Percentiles rank a stretch among this genome's conserved stretches.
Conservation (phyloP, 108 stramenopile species). For the Mediolabrus comicus region DNA sequence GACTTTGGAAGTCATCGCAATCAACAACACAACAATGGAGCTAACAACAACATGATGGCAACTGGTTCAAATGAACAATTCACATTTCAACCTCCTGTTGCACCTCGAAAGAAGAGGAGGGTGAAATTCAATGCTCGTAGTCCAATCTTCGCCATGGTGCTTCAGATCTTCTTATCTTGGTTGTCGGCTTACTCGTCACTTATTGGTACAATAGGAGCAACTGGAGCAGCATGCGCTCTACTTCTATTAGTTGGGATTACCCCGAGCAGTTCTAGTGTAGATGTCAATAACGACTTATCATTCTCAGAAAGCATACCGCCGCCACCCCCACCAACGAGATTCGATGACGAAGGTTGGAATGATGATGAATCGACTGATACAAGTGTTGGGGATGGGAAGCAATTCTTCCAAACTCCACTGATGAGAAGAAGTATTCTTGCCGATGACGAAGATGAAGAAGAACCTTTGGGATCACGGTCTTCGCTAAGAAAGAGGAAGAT, state of each 20-base stretch:
- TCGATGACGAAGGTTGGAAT: slow-evolving; percentile 9
- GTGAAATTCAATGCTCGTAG: slow-evolving; percentile 8
- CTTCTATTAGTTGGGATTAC: slow-evolving; percentile 24
- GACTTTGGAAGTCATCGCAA: neutral
- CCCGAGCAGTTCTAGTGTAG: neutral
- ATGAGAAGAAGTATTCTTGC: slow-evolving; percentile 43
- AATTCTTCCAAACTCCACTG: slow-evolving; percentile 41
- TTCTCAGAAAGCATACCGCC: slow-evolving; percentile 28
- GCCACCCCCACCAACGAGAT: slow-evolving; percentile 12
- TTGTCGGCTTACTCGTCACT: slow-evolving; percentile 42
- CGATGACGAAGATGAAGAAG: slow-evolving; percentile 47
- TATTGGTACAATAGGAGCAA: slow-evolving; percentile 26
- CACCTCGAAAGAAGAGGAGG: slow-evolving; percentile 12
- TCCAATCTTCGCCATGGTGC: slow-evolving; percentile 23
- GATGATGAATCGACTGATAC: slow-evolving; percentile 47
- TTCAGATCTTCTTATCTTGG: slow-evolving; percentile 23
- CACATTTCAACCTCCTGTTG: slow-evolving; percentile 15
- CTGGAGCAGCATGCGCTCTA: slow-evolving; percentile 22
- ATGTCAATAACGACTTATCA: slow-evolving; percentile 22
- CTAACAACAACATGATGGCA: slow-evolving; percentile 16
- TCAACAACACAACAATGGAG: slow-evolving; percentile 2
- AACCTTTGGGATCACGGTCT: slow-evolving; percentile 21
- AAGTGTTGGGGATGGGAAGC: slow-evolving; percentile 29
- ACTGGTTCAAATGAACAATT: slow-evolving; percentile 41
- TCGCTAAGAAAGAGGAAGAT: slow-evolving; percentile 31